Conservation (phyloP, 2,329 filamentous ascomycete genomes). For the Trichoderma koningii region DNA sequence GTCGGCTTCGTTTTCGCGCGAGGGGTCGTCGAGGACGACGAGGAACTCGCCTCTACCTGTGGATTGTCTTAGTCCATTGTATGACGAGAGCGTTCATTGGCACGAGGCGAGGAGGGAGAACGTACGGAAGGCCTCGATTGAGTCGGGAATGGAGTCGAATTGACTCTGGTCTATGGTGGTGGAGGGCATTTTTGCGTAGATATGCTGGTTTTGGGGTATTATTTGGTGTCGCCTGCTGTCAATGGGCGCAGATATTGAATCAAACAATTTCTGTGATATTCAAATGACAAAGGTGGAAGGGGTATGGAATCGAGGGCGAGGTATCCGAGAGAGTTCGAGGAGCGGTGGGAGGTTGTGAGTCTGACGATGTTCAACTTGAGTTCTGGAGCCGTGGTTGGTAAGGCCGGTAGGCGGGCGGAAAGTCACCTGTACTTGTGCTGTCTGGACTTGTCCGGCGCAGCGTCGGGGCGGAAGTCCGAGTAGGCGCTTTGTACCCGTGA, state of each 20-base stretch:
- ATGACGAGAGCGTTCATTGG: too few relatives aligned
- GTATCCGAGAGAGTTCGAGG: too few relatives aligned
- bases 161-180: slow-evolving; percentile 52
- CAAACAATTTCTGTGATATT: too few relatives aligned
- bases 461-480: too few relatives aligned
- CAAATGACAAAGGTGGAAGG: too few relatives aligned
- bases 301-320: neutral
- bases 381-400: too few relatives aligned
- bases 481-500: too few relatives aligned
- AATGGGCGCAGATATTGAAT: neutral
- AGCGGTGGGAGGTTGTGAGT: too few relatives aligned
- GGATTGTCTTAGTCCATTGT: slow-evolving; percentile 3
- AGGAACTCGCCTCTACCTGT: slow-evolving; percentile 84
- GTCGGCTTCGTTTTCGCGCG: slow-evolving; percentile 97
- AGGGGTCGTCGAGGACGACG: slow-evolving; percentile 88
- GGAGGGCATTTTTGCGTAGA: slow-evolving; percentile 48
- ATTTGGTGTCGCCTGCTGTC: neutral
- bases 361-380: too few relatives aligned
- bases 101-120: slow-evolving; percentile 25
- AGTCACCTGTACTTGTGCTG: too few relatives aligned
- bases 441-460: too few relatives aligned
- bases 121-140: slow-evolving; percentile 66
- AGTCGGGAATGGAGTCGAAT: slow-evolving; percentile 67
- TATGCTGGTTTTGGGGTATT: neutral
- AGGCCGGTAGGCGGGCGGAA: too few relatives aligned